A percentile compares a stretch with the other conserved stretches of the same genome.
These are phyloP conservation scores for Haematococcus sp. DNA, from an alignment of 139 green algal genomes.

Conservation along the genomic window DNA sequence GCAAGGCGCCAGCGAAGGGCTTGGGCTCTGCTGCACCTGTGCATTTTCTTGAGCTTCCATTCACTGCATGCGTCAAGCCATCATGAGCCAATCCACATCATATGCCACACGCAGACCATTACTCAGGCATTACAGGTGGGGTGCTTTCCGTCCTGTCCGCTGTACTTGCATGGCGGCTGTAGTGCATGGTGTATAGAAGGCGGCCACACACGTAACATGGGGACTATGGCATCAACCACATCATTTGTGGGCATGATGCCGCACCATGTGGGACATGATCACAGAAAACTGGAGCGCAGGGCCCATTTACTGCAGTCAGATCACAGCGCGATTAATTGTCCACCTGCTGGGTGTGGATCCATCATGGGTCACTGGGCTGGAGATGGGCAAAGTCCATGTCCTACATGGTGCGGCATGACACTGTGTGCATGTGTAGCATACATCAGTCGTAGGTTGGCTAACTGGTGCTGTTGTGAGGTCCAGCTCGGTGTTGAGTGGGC, in stretches of 20 bases:
- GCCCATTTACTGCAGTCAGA: constrained; percentile 74
- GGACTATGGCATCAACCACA: no score
- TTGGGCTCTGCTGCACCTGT: no score
- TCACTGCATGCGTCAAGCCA: no score
- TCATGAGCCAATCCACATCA: no score
- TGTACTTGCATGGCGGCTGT: no score
- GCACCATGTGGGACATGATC: constrained; percentile 24
- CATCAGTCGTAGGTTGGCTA: background rate
- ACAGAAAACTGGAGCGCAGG: constrained; percentile 64
- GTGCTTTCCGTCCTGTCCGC: no score
- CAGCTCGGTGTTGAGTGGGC: background rate
- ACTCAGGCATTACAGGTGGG: constrained; percentile 45
- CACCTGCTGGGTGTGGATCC: constrained; percentile 51
- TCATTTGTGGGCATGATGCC: no score
- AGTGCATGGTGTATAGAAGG: no score
- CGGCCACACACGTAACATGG: no score
- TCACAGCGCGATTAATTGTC: constrained; percentile 59
- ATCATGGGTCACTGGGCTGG: constrained; percentile 40
- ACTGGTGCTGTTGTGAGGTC: background rate
- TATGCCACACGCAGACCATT: constrained; percentile 78
- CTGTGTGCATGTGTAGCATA: no score
- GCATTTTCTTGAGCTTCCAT: no score
- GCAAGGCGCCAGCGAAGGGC: no score
- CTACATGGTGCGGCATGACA: constrained; percentile 51
- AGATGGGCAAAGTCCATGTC: constrained; percentile 31